A percentile compares a stretch with the other conserved stretches of the same genome.
phyloP scores from a whole-genome alignment of 257 asterid genomes.

The Pogostemon cablin region DNA sequence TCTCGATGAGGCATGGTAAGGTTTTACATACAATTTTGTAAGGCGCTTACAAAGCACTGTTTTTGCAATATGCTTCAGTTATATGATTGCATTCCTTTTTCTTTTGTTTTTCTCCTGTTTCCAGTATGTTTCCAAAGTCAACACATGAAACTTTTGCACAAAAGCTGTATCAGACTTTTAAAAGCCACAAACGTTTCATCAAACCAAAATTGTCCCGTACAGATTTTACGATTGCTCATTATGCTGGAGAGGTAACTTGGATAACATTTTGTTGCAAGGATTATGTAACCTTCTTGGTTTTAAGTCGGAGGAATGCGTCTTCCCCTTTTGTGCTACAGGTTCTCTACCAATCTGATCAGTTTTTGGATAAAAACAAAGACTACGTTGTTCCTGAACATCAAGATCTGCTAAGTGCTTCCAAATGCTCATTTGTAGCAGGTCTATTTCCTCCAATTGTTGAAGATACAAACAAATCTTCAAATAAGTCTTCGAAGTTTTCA shows the following conservation, averaged over 20 bases:
- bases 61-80: slow-evolving; percentile 7
- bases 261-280: slow-evolving; percentile 23
- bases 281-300: slow-evolving; percentile 26
- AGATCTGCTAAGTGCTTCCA: slow-evolving; percentile 77
- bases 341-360: slow-evolving; percentile 87
- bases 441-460: slow-evolving; percentile 86
- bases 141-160: slow-evolving; percentile 93
- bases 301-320: slow-evolving; percentile 28
- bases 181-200: slow-evolving; percentile 81
- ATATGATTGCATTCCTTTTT: slow-evolving; percentile 29
- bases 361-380: slow-evolving; percentile 96
- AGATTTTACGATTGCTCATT: slow-evolving; percentile 88
- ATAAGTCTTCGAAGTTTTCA: slow-evolving; percentile 92
- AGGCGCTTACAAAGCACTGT: slow-evolving; percentile 15
- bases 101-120: slow-evolving; percentile 30
- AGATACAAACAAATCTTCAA: slow-evolving; percentile 78
- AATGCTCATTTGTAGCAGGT: slow-evolving; percentile 81
- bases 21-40: slow-evolving; percentile 21
- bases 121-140: slow-evolving; percentile 99
- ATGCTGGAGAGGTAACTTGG: slow-evolving; percentile 95
- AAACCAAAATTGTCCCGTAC: slow-evolving; percentile 95
- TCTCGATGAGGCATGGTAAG: slow-evolving; percentile 97
- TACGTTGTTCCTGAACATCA: slow-evolving; percentile 97
- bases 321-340: slow-evolving; percentile 59
- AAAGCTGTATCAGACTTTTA: slow-evolving; percentile 96